Conservation (phyloP, 2,329 filamentous ascomycete genomes). For the Colletotrichum sp. region DNA sequence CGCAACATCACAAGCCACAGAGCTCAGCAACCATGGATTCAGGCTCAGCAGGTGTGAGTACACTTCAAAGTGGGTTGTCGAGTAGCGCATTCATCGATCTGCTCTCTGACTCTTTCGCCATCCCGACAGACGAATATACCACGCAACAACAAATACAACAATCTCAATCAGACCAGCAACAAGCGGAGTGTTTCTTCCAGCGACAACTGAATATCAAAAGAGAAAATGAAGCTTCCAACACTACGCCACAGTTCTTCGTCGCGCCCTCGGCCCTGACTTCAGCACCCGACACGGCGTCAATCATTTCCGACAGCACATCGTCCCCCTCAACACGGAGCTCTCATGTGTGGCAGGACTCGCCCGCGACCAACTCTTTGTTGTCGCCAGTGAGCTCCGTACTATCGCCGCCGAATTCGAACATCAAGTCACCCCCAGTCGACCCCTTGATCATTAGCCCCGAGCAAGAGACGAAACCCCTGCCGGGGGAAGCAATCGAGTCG, state of each 20-base stretch:
- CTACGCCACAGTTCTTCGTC: background rate
- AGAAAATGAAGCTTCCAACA: background rate
- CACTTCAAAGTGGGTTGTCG: conserved; percentile 2
- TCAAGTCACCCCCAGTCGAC: background rate
- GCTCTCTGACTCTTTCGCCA: background rate
- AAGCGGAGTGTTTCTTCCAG: background rate
- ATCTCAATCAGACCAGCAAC: background rate
- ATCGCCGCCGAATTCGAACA: background rate
- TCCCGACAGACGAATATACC: background rate
- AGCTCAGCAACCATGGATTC: background rate
- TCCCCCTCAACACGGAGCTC: background rate
- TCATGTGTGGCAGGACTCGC: background rate
- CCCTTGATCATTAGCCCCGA: background rate
- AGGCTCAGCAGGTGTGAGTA: background rate
- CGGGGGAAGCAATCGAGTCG: background rate
- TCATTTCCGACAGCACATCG: background rate
- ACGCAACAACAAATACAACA: background rate
- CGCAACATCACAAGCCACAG: background rate
- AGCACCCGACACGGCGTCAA: background rate
- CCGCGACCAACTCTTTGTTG: background rate
- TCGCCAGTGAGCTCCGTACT: conserved; percentile 1
- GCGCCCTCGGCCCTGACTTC: background rate
- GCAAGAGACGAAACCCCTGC: background rate
- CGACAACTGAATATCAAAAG: background rate
- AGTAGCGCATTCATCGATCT: background rate